These are phyloP conservation scores for Colletotrichum caudatum DNA, from an alignment of 2,329 filamentous ascomycete species.

Conservation along the genomic window DNA sequence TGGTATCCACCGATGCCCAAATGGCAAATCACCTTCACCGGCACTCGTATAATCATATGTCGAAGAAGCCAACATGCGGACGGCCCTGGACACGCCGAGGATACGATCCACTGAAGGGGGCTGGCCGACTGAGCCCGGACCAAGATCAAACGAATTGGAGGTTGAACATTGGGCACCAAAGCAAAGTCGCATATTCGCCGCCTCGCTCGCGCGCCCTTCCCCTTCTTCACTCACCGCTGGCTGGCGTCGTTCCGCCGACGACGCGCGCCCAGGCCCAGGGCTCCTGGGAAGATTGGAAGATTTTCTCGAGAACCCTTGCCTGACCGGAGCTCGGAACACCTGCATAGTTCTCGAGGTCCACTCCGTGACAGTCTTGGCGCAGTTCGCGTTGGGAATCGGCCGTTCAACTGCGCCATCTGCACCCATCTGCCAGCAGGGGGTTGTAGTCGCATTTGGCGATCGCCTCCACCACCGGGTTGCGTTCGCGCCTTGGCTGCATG, in stretches of 20 bases:
- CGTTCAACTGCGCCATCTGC: not conserved
- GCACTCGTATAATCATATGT: not conserved
- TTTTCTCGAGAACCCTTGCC: conserved; percentile 25
- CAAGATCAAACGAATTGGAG: conserved; percentile 29
- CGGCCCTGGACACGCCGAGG: conserved; percentile 32
- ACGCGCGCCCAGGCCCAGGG: conserved; percentile 39
- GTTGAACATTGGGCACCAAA: conserved; percentile 36
- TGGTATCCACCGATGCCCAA: conserved; percentile 17
- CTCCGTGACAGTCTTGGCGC: conserved; percentile 36
- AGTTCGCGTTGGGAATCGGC: conserved; percentile 26
- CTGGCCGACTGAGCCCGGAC: conserved; percentile 33
- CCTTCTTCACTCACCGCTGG: conserved; percentile 36
- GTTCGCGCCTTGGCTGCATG: conserved; percentile 32
- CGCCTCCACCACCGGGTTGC: conserved; percentile 38
- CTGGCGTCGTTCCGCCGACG: conserved; percentile 31
- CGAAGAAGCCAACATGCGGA: not conserved
- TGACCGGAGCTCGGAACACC: conserved; percentile 31
- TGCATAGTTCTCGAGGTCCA: conserved; percentile 33
- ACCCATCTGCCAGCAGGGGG: conserved; percentile 14
- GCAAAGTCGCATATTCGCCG: conserved; percentile 25
- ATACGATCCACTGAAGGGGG: conserved; percentile 36
- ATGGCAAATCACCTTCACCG: conserved; percentile 12
- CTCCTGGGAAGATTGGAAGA: conserved; percentile 7
- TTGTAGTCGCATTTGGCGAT: conserved; percentile 32
- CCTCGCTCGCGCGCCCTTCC: not conserved